A percentile compares a stretch with the other conserved stretches of the same genome.
Conservation (phyloP, 139 green algal genomes). For the Asterochloris sp. region DNA sequence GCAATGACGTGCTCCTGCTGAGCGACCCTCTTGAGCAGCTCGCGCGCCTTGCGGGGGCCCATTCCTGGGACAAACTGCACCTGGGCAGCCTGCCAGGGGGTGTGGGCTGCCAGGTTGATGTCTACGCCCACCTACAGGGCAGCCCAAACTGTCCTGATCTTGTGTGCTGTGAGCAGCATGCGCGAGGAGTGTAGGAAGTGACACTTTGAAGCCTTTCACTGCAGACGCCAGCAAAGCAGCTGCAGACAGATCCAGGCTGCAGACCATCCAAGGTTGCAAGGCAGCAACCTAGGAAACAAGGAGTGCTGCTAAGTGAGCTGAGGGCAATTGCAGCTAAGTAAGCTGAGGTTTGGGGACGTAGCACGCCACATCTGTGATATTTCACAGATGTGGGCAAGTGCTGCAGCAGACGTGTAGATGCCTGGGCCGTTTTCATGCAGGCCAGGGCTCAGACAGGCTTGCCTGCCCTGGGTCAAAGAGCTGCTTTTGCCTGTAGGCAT, state of each 20-base stretch:
- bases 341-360: too few relatives aligned
- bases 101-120: constrained; percentile 72
- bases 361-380: too few relatives aligned
- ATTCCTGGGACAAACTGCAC: constrained; percentile 86
- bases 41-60: constrained; percentile 80
- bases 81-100: constrained; percentile 60
- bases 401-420: too few relatives aligned
- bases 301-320: too few relatives aligned
- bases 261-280: too few relatives aligned
- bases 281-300: too few relatives aligned
- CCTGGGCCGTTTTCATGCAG: too few relatives aligned
- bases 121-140: constrained; percentile 70
- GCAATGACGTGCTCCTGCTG: constrained; percentile 47
- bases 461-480: too few relatives aligned
- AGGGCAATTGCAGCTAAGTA: too few relatives aligned
- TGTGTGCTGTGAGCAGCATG: background rate
- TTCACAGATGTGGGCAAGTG: too few relatives aligned
- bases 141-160: background rate
- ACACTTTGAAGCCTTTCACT: background rate
- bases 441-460: too few relatives aligned
- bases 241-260: background rate
- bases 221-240: background rate
- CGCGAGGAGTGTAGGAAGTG: background rate
- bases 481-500: too few relatives aligned
- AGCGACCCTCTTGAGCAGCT: constrained; percentile 57